Percentiles rank a stretch among this genome's conserved stretches.
phyloP scores from a whole-genome alignment of 2,329 filamentous ascomycete genomes.

The Aspergillus sp. region DNA sequence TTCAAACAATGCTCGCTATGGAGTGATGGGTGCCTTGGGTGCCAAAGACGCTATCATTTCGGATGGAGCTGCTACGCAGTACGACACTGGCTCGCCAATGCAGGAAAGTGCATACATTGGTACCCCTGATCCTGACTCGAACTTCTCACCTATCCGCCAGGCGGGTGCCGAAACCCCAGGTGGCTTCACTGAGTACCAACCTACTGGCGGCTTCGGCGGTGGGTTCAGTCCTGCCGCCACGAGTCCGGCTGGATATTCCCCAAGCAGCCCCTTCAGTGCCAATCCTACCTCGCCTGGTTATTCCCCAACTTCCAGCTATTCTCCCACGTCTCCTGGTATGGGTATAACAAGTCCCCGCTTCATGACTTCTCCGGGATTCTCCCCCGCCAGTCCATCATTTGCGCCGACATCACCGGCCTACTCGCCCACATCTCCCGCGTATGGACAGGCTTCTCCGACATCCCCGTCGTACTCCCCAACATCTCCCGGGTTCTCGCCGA shows the following conservation, averaged over 20 bases:
- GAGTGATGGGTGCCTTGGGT: constrained; percentile 77
- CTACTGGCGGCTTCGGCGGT: constrained; percentile 65
- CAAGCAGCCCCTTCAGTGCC: constrained; percentile 76
- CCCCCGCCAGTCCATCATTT: constrained; percentile 59
- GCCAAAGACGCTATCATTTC: constrained; percentile 72
- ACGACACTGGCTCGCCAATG: constrained; percentile 73
- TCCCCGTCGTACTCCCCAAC: constrained; percentile 59
- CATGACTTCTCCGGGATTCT: constrained; percentile 58
- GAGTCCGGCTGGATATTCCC: constrained; percentile 67
- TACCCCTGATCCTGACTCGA: constrained; percentile 65
- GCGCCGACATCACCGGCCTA: constrained; percentile 66
- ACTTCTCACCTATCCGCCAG: constrained; percentile 75
- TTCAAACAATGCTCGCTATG: constrained; percentile 85
- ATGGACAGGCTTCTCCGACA: constrained; percentile 68
- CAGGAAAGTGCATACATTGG: constrained; percentile 65
- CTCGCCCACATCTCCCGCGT: constrained; percentile 76
- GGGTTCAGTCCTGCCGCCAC: constrained; percentile 69
- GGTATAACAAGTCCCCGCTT: constrained; percentile 61
- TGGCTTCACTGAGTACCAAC: constrained; percentile 68
- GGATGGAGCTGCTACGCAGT: constrained; percentile 89
- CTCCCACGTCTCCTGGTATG: constrained; percentile 74
- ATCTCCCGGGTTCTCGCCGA: constrained; percentile 61
- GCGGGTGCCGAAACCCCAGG: constrained; percentile 65
- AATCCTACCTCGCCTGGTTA: constrained; percentile 71
- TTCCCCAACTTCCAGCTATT: constrained; percentile 68